A percentile compares a stretch with the other conserved stretches of the same genome.
Conservation (phyloP, 306 rosid genomes). For the Castanea sativa region DNA sequence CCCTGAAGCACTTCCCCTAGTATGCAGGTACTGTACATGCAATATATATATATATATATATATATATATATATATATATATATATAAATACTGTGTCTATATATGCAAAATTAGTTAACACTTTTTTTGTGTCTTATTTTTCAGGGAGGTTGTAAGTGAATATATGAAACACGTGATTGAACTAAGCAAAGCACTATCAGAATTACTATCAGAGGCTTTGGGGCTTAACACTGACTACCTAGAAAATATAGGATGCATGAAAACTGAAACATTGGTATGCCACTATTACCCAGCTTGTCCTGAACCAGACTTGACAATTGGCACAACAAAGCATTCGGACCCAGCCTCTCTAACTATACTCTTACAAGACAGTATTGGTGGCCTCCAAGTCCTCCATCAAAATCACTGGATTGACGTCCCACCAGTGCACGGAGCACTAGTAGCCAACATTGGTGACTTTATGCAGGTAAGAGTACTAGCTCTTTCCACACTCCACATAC, state of each 20-base stretch:
- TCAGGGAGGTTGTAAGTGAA: conserved; percentile 52
- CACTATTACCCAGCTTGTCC: conserved; percentile 87
- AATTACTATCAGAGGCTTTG: conserved; percentile 66
- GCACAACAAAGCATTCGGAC: conserved; percentile 76
- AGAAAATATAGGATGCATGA: conserved; percentile 56
- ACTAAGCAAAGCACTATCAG: conserved; percentile 44
- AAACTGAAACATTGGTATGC: conserved; percentile 55
- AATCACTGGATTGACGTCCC: conserved; percentile 64
- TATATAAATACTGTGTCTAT: not conserved
- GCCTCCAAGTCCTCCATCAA: conserved; percentile 73
- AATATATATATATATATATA: not conserved
- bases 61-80: not conserved
- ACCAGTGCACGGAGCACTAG: conserved; percentile 54
- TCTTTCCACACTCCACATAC: not conserved
- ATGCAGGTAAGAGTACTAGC: conserved; percentile 49
- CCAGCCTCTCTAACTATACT: conserved; percentile 68
- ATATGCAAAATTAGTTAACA: not conserved
- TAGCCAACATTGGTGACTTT: conserved; percentile 73
- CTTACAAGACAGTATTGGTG: conserved; percentile 67
- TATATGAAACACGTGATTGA: conserved; percentile 49
- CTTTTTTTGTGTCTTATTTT: not conserved
- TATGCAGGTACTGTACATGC: conserved; percentile 51
- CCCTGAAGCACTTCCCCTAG: conserved; percentile 42
- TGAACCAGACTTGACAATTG: conserved; percentile 65
- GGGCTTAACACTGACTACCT: conserved; percentile 53